Percentiles rank a stretch among this genome's conserved stretches.
These are phyloP conservation scores for Mucor velutinosus DNA, from an alignment of 371 early-diverging fungal species.

Conservation along the genomic window DNA sequence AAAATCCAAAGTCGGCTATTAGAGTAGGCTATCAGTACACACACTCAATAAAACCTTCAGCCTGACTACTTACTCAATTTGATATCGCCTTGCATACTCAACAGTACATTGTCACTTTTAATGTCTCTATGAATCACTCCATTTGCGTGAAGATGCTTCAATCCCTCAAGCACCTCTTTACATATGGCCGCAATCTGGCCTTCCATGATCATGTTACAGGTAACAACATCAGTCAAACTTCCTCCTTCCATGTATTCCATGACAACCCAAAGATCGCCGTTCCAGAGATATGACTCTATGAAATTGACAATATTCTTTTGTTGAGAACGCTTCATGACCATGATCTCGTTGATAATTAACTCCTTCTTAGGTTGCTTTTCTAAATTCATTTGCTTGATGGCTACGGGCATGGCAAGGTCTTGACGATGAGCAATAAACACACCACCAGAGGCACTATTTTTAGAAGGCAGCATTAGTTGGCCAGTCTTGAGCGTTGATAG, in stretches of 20 bases:
- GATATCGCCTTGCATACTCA: constrained; percentile 86
- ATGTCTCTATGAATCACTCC: constrained; percentile 98
- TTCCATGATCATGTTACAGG: constrained; percentile 91
- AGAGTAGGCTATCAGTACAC: not conserved
- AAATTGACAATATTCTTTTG: constrained; percentile 97
- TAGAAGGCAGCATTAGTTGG: not conserved
- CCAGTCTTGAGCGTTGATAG: not conserved
- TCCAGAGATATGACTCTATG: constrained; percentile 89
- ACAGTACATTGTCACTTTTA: constrained; percentile 95
- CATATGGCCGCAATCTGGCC: constrained; percentile 96
- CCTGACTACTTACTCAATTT: constrained; percentile 86
- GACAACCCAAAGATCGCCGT: constrained; percentile 90
- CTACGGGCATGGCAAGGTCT: constrained; percentile 68
- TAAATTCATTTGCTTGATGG: constrained; percentile 96
- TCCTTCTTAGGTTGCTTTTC: constrained; percentile 96
- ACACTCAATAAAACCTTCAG: not conserved
- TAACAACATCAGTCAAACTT: constrained; percentile 90
- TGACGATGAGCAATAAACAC: constrained; percentile 86
- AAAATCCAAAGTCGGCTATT: constrained; percentile 94
- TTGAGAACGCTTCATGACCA: constrained; percentile 87
- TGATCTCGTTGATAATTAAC: constrained; percentile 94
- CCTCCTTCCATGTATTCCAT: constrained; percentile 99
- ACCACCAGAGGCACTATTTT: constrained; percentile 87
- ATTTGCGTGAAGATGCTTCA: constrained; percentile 92
- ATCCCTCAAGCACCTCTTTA: constrained; percentile 86